Percentiles rank a stretch among this genome's conserved stretches.
These are phyloP conservation scores for Chaetomiaceae sp. DNA, from an alignment of 2,329 filamentous ascomycete species.

Conservation along the genomic window DNA sequence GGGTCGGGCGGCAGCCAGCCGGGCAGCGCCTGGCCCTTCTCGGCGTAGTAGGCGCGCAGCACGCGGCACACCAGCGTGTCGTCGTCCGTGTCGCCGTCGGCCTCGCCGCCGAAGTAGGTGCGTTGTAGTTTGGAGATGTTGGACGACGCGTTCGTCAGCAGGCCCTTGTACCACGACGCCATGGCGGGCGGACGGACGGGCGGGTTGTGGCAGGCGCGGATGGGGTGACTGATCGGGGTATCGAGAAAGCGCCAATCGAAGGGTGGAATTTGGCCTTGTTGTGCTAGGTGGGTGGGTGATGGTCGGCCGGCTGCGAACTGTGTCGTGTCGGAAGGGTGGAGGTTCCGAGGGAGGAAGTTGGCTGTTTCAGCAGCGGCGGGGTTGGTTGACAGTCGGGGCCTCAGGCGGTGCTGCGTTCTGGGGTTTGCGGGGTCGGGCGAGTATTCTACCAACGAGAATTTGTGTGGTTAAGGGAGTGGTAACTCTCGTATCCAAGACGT, in stretches of 20 bases:
- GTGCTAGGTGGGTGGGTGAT: no score
- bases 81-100: conserved; percentile 72
- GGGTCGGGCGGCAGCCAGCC: conserved; percentile 86
- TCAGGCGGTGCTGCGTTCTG: no score
- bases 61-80: conserved; percentile 93
- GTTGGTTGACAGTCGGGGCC: no score
- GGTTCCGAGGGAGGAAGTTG: background rate
- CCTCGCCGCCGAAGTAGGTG: conserved; percentile 60
- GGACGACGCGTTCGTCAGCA: conserved; percentile 58
- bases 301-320: no score
- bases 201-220: no score
- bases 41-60: conserved; percentile 84
- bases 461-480: no score
- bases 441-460: no score
- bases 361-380: background rate
- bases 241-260: no score
- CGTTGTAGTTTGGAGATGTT: conserved; percentile 61
- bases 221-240: no score
- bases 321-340: background rate
- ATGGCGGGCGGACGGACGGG: conserved; percentile 40
- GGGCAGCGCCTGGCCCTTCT: conserved; percentile 77
- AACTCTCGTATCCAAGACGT: no score
- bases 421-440: no score
- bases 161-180: conserved; percentile 76
- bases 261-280: no score